A percentile compares a stretch with the other conserved stretches of the same genome.
Evolutionary conservation across 2,329 filamentous ascomycete species (phyloP).

Genomic region (Neonectria punicea): DNA sequence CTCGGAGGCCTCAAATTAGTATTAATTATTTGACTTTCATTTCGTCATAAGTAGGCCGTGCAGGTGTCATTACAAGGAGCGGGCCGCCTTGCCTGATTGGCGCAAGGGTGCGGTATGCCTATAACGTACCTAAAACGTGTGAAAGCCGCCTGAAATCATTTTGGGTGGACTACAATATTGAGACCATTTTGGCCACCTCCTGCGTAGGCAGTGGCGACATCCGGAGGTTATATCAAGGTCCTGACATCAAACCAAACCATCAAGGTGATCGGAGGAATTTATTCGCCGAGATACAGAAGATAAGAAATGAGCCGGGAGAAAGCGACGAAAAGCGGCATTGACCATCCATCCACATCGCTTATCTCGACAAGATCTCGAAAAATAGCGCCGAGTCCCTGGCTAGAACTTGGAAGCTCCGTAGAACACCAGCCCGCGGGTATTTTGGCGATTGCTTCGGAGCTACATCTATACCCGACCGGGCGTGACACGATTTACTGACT

Average conservation of each 20-base stretch:
- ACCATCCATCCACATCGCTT: background rate
- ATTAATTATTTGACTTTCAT: too few relatives aligned
- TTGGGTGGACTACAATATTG: too few relatives aligned
- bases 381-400: conserved; percentile 3
- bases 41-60: too few relatives aligned
- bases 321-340: conserved; percentile 12
- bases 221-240: background rate
- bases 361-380: background rate
- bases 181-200: too few relatives aligned
- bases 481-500: conserved; percentile 5
- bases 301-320: conserved; percentile 16
- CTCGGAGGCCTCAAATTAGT: too few relatives aligned
- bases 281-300: conserved; percentile 1
- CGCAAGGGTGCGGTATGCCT: background rate
- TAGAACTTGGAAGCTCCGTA: conserved; percentile 4
- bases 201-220: too few relatives aligned
- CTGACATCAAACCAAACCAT: background rate
- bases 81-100: too few relatives aligned
- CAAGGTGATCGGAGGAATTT: background rate
- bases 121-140: too few relatives aligned
- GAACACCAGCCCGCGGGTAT: background rate
- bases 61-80: too few relatives aligned
- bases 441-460: conserved; percentile 7
- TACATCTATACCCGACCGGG: conserved; percentile 13
- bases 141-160: too few relatives aligned